Percentiles rank a stretch among this genome's conserved stretches.
phyloP scores from a whole-genome alignment of 2,329 filamentous ascomycete species.

The Phaeoacremonium minimum region DNA sequence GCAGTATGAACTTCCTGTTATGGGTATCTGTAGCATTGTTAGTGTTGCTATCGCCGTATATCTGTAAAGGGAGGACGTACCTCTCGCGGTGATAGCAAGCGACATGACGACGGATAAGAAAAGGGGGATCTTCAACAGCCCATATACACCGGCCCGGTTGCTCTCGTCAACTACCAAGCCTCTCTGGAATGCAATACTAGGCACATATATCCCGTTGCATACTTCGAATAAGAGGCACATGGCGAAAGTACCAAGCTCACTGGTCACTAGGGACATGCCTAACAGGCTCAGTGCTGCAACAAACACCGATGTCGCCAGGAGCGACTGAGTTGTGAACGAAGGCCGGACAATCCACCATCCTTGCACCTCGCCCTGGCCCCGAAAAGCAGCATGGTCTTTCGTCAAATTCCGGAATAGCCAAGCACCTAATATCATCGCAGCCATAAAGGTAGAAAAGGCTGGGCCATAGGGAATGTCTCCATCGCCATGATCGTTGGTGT shows the following conservation, averaged over 20 bases:
- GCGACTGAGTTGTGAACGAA: no score
- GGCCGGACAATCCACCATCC: neutral
- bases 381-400: no score
- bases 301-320: conserved; percentile 17
- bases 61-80: conserved; percentile 1
- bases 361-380: conserved; percentile 1
- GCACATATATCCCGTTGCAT: conserved; percentile 26
- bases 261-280: conserved; percentile 11
- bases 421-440: conserved; percentile 15
- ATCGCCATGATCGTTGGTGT: conserved; percentile 7
- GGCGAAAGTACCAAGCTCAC: conserved; percentile 17
- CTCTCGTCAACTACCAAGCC: conserved; percentile 20
- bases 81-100: conserved; percentile 9
- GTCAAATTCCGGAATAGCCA: no score
- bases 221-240: conserved; percentile 23
- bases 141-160: conserved; percentile 21
- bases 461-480: conserved; percentile 25
- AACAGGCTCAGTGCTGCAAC: conserved; percentile 17
- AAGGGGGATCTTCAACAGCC: conserved; percentile 14
- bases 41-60: neutral
- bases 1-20: no score
- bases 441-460: conserved; percentile 50
- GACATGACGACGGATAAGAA: conserved; percentile 13
- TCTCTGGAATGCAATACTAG: conserved; percentile 24
- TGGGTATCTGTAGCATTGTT: no score